phyloP scores from a whole-genome alignment of 225 moss, liverwort and hornwort genomes.

The Pseudisothecium myosuroides region DNA sequence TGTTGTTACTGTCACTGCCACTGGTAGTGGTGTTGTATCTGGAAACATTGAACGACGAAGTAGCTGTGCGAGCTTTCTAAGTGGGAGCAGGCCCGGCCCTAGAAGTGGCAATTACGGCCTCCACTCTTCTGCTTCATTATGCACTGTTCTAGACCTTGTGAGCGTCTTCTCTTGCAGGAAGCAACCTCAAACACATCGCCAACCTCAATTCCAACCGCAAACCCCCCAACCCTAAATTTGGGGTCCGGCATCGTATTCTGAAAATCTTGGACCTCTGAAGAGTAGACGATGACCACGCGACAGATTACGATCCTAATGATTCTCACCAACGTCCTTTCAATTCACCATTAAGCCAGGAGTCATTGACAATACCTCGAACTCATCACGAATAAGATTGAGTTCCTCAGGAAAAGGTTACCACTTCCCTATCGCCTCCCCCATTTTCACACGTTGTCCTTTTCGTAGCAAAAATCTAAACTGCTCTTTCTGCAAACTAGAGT shows the following conservation, averaged over 20 bases:
- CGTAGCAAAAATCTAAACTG: conserved; percentile 48
- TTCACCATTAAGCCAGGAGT: not conserved
- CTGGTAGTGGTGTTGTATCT: not conserved
- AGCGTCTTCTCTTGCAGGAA: not conserved
- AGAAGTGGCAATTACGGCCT: conserved; percentile 31
- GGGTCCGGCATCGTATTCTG: not conserved
- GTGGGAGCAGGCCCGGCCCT: conserved; percentile 26
- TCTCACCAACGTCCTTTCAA: not conserved
- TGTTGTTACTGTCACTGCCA: not conserved
- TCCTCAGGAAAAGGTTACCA: conserved; percentile 26
- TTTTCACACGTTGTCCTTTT: conserved; percentile 71
- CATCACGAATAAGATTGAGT: not conserved
- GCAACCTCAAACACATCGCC: not conserved
- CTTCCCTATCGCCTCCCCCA: conserved; percentile 71
- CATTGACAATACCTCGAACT: not conserved
- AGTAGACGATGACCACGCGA: not conserved
- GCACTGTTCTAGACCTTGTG: not conserved
- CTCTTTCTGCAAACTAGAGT: conserved; percentile 4
- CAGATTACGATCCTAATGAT: not conserved
- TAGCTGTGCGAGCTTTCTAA: conserved; percentile 11
- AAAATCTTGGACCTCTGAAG: not conserved
- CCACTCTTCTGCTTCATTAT: not conserved
- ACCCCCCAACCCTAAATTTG: not conserved
- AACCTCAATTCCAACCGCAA: not conserved
- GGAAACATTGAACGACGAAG: conserved; percentile 16